Evolutionary conservation across 73 alveolate genomes (phyloP).

Genomic region (Blepharisma stoltei): DNA sequence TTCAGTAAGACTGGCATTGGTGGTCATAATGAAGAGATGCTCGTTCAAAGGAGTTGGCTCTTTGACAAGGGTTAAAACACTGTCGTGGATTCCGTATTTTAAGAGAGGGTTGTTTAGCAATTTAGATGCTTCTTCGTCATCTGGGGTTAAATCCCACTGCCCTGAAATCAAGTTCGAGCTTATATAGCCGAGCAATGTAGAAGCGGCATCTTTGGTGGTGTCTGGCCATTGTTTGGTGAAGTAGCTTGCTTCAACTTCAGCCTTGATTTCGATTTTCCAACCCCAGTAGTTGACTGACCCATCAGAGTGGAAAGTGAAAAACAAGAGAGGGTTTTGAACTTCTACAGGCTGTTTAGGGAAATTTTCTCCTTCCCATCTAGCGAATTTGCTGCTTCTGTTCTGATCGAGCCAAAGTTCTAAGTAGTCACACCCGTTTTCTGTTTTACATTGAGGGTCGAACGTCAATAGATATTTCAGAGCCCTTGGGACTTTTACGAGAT

Average conservation of each 20-base stretch:
- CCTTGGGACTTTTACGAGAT: neutral
- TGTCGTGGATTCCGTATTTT: constrained; percentile 18
- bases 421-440: constrained; percentile 27
- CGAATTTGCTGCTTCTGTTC: neutral
- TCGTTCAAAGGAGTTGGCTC: constrained; percentile 3
- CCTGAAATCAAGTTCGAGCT: neutral
- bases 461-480: constrained; percentile 9
- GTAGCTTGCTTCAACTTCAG: constrained; percentile 3
- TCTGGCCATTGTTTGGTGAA: constrained; percentile 20
- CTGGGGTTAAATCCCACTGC: neutral
- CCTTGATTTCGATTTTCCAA: constrained; percentile 25
- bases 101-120: constrained; percentile 9
- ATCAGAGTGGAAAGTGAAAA: constrained; percentile 21
- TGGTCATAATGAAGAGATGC: neutral
- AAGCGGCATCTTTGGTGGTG: neutral
- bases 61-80: neutral
- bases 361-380: constrained; percentile 32
- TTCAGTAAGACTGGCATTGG: neutral
- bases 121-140: neutral
- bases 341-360: constrained; percentile 8
- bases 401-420: constrained; percentile 22
- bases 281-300: constrained; percentile 36
- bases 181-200: neutral
- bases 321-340: neutral
- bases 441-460: constrained; percentile 32